Conservation (phyloP, 75 land plant species). For the Isoetes taiwanensis region DNA sequence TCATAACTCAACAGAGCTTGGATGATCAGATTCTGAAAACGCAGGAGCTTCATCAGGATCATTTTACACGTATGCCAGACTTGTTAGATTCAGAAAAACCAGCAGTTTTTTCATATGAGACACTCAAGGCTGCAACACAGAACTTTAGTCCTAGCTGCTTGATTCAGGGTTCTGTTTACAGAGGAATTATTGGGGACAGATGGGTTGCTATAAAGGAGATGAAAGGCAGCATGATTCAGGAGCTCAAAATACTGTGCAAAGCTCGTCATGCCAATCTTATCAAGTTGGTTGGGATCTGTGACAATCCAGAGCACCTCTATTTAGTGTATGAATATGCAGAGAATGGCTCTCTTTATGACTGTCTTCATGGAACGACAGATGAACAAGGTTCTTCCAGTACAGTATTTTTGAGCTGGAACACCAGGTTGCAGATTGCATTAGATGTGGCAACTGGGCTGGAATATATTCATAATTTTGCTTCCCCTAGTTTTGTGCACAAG, state of each 20-base stretch:
- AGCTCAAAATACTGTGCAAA: slow-evolving; percentile 80
- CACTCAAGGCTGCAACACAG: slow-evolving; percentile 45
- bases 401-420: slow-evolving; percentile 17
- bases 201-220: slow-evolving; percentile 72
- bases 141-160: slow-evolving; percentile 32
- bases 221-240: slow-evolving; percentile 69
- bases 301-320: slow-evolving; percentile 43
- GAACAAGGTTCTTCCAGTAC: slow-evolving; percentile 12
- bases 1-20: too few relatives aligned
- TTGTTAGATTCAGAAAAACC: slow-evolving; percentile 29
- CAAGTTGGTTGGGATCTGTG: slow-evolving; percentile 74
- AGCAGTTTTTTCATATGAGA: slow-evolving; percentile 36
- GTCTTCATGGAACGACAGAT: slow-evolving; percentile 55
- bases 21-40: too few relatives aligned
- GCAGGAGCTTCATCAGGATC: too few relatives aligned
- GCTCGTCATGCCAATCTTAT: slow-evolving; percentile 66
- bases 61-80: too few relatives aligned
- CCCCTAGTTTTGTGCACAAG: slow-evolving; percentile 1
- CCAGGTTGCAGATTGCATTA: neutral
- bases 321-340: slow-evolving; percentile 75
- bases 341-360: slow-evolving; percentile 62
- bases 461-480: slow-evolving; percentile 5
- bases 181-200: slow-evolving; percentile 35
- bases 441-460: slow-evolving; percentile 8
- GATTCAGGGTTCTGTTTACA: slow-evolving; percentile 69